Conservation (phyloP, 192 early-diverging fungal genomes). For the Mycoemilia scoparia region DNA sequence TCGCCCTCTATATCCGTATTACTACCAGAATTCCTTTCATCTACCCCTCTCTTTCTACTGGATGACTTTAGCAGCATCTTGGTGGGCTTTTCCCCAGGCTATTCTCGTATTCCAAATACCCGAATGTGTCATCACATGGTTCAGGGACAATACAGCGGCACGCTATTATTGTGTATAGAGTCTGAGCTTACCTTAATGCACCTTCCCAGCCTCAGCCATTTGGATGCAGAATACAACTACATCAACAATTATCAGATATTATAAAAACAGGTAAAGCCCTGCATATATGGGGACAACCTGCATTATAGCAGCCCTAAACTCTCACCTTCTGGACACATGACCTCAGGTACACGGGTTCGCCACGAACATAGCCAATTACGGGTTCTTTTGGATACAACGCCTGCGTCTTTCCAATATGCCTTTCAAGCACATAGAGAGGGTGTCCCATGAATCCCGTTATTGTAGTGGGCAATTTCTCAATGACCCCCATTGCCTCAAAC, state of each 20-base stretch:
- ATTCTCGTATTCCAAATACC: too few species aligned
- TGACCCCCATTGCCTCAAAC: constrained; percentile 18
- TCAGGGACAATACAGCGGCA: too few species aligned
- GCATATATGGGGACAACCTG: too few species aligned
- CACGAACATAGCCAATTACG: constrained; percentile 55
- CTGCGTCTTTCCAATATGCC: constrained; percentile 66
- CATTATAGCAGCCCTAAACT: too few species aligned
- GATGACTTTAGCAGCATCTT: constrained; percentile 6
- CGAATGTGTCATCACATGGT: too few species aligned
- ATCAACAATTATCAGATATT: too few species aligned
- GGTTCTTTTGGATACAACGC: constrained; percentile 49
- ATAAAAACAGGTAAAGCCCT: too few species aligned
- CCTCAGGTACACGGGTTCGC: constrained; percentile 66
- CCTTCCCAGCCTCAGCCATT: constrained; percentile 45
- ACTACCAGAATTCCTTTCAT: neutral
- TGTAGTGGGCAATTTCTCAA: constrained; percentile 58
- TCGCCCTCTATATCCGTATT: neutral
- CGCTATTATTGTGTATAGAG: too few species aligned
- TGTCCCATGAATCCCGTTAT: constrained; percentile 66
- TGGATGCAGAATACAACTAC: constrained; percentile 32
- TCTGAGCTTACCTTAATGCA: constrained; percentile 23
- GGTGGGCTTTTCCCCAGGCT: constrained; percentile 14
- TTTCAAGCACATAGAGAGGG: constrained; percentile 58
- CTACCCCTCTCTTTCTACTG: constrained; percentile 2
- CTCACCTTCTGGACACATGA: constrained; percentile 43